Percentiles rank a stretch among this genome's conserved stretches.
Conservation (phyloP, 1,139 yeast genomes). For the Geotrichum australiense region DNA sequence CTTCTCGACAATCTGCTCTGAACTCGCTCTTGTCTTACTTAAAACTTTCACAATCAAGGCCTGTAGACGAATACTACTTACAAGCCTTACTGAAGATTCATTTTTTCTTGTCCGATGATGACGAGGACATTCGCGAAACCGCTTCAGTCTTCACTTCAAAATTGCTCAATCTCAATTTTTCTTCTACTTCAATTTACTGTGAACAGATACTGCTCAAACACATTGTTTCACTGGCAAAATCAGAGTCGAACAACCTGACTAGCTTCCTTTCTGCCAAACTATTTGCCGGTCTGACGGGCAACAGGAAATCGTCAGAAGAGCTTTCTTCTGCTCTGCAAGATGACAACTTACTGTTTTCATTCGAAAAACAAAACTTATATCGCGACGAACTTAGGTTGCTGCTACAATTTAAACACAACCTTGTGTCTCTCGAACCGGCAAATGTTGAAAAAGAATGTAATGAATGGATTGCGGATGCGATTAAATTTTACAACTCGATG, state of each 20-base stretch:
- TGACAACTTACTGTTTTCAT: slow-evolving; percentile 39
- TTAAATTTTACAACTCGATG: slow-evolving; percentile 6
- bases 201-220: slow-evolving; percentile 25
- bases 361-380: slow-evolving; percentile 49
- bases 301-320: slow-evolving; percentile 8
- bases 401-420: slow-evolving; percentile 4
- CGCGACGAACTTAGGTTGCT: slow-evolving; percentile 30
- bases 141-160: slow-evolving; percentile 23
- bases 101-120: slow-evolving; percentile 53
- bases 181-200: slow-evolving; percentile 30
- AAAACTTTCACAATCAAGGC: neutral
- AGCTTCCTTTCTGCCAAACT: slow-evolving; percentile 1
- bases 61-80: slow-evolving; percentile 1
- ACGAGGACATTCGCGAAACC: slow-evolving; percentile 33
- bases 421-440: neutral
- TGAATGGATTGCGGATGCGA: slow-evolving; percentile 17
- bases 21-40: slow-evolving; percentile 38
- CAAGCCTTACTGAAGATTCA: slow-evolving; percentile 32
- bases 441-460: neutral
- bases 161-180: slow-evolving; percentile 23
- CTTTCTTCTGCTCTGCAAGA: slow-evolving; percentile 21
- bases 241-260: neutral
- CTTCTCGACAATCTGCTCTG: slow-evolving; percentile 45
- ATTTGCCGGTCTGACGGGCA: slow-evolving; percentile 7
- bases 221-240: slow-evolving; percentile 6